Evolutionary conservation across 2,329 filamentous ascomycete species (phyloP).

Genomic region (Fusarium gaditjirri): DNA sequence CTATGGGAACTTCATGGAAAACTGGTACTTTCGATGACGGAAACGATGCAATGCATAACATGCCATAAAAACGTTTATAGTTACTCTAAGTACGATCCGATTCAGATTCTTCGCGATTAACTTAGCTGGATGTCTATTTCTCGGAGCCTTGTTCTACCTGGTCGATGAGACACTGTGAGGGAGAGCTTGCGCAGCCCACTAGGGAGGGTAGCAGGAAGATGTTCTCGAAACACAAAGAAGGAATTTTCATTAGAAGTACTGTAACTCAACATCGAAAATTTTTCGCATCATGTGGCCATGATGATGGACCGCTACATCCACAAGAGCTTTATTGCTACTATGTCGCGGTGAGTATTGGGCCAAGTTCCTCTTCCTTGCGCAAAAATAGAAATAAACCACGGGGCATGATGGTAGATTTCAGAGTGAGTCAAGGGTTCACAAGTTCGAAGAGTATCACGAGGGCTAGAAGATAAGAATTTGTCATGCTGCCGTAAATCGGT

Average conservation of each 20-base stretch:
- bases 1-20: neutral
- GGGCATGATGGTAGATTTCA: conserved; percentile 74
- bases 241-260: neutral
- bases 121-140: neutral
- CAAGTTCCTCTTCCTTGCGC: conserved; percentile 76
- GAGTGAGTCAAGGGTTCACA: conserved; percentile 77
- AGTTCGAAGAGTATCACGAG: neutral
- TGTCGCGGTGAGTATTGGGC: conserved; percentile 77
- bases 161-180: neutral
- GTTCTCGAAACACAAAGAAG: neutral
- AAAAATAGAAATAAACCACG: conserved; percentile 86
- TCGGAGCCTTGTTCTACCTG: neutral
- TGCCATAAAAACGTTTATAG: neutral
- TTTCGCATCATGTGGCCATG: conserved; percentile 62
- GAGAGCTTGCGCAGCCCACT: neutral
- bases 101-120: neutral
- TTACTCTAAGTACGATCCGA: neutral
- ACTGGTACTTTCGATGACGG: neutral
- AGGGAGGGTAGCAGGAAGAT: neutral
- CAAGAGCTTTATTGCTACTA: conserved; percentile 55
- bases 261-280: neutral
- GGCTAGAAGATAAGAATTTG: neutral
- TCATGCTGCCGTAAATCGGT: neutral
- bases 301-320: conserved; percentile 79
- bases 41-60: neutral